Evolutionary conservation across 2,329 filamentous ascomycete species (phyloP).

Genomic region (Fusarium globosum): DNA sequence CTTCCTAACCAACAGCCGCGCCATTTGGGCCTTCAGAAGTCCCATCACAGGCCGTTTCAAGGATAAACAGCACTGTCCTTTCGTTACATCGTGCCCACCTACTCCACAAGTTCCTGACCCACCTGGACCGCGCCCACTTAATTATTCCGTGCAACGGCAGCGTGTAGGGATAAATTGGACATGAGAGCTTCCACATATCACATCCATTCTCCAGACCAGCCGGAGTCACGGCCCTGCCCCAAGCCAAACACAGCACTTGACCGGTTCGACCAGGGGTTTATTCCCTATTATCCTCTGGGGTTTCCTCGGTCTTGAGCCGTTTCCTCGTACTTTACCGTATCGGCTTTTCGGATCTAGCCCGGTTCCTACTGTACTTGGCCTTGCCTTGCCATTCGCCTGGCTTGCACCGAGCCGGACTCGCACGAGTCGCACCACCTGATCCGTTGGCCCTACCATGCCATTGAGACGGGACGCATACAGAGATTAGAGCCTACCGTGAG

Average conservation of each 20-base stretch:
- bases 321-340: slow-evolving; percentile 38
- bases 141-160: slow-evolving; percentile 29
- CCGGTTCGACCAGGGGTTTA: slow-evolving; percentile 27
- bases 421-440: slow-evolving; percentile 41
- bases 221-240: slow-evolving; percentile 38
- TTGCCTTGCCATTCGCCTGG: slow-evolving; percentile 33
- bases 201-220: slow-evolving; percentile 35
- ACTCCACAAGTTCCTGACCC: slow-evolving; percentile 43
- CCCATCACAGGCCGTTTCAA: neutral
- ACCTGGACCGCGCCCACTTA: slow-evolving; percentile 20
- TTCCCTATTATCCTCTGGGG: slow-evolving; percentile 26
- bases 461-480: neutral
- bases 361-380: slow-evolving; percentile 14
- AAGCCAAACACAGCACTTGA: slow-evolving; percentile 22
- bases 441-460: slow-evolving; percentile 13
- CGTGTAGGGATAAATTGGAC: slow-evolving; percentile 27
- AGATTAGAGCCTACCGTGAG: neutral
- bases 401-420: slow-evolving; percentile 37
- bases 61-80: slow-evolving; percentile 23
- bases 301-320: slow-evolving; percentile 14
- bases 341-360: slow-evolving; percentile 39
- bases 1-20: neutral
- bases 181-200: slow-evolving; percentile 31
- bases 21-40: slow-evolving; percentile 2
- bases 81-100: slow-evolving; percentile 38